phyloP scores from a whole-genome alignment of 106 monocot species.

The Triglochin maritima region DNA sequence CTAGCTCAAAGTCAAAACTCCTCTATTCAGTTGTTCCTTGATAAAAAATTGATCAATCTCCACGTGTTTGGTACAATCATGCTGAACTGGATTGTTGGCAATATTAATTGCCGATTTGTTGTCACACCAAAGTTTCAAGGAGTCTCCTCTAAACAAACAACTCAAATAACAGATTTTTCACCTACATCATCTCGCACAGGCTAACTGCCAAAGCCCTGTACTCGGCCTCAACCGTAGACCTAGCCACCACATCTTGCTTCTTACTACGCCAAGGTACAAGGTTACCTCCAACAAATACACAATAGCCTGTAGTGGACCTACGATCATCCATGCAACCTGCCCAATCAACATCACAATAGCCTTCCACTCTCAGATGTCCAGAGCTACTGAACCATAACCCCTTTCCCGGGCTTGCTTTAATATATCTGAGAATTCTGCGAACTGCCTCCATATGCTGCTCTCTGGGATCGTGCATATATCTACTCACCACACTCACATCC shows the following conservation, averaged over 20 bases:
- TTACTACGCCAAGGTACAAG: slow-evolving; percentile 3
- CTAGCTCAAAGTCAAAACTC: too few relatives aligned
- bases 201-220: not conserved
- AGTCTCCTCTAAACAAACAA: not conserved
- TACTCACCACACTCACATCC: too few relatives aligned
- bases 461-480: too few relatives aligned
- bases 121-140: too few relatives aligned
- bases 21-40: too few relatives aligned
- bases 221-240: not conserved
- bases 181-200: not conserved
- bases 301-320: slow-evolving; percentile 1
- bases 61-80: not conserved
- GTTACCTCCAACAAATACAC: slow-evolving; percentile 6
- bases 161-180: not conserved
- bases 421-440: too few relatives aligned
- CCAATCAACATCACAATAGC: too few relatives aligned
- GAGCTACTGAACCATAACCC: too few relatives aligned
- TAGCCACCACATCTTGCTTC: slow-evolving; percentile 8
- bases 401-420: too few relatives aligned
- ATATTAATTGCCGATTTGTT: not conserved
- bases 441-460: too few relatives aligned
- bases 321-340: not conserved
- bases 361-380: too few relatives aligned
- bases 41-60: not conserved
- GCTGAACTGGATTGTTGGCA: not conserved